Evolutionary conservation across 768 basidiomycete species (phyloP), one percentile per base, ranked within the genome.

Genomic region (Trametes cingulata): DNA sequence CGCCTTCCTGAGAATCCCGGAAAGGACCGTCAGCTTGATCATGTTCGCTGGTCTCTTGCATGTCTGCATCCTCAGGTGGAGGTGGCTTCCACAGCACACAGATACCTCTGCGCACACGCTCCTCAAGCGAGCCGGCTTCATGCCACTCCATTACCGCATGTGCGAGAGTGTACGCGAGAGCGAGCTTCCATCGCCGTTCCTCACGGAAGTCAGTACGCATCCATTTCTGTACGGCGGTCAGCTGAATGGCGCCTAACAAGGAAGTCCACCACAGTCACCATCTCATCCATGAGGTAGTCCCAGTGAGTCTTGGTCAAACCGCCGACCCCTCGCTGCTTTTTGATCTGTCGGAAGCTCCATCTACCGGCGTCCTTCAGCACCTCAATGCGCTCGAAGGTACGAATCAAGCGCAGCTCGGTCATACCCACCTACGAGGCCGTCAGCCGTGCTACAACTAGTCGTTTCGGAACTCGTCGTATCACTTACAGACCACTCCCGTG

Each of bases 221-320:
- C 97, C 97, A 99, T 84, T 90, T 93, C 95, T 95, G 65, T 50
- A 39, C 46, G 12, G 57, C 7, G 41, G 47, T 59, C 35, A 42
- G 50, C 29, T 39, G 10, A 17, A 45, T 43, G 64, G 13, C 19
- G 29, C n/a, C n/a, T 6, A 46, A 17, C 9, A 45, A 67, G 33
- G 42, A 17, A 40, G 25, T 52, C 36, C n/a, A n/a, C n/a, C n/a
- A 17, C 37, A 24, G 27, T 76, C 55, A 92, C 93, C 94, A 98
- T 94, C 74, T 99, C 97, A 61, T 98, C 96, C 73, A 99, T 75
- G 35, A 99, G 78, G 73, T 95, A 91, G 71, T 98, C 97, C 93
- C 93, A 95, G 69, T 98, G 94, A 0, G 88, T 85, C 75, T 95
- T 97, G 2, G 79, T 77, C 49, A 87, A 65, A 1, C 87, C 85